Percentiles rank a stretch among this genome's conserved stretches.
These are phyloP conservation scores for Elongisporangium anandrum DNA, from an alignment of 352 stramenopile genomes.

Conservation along the genomic window DNA sequence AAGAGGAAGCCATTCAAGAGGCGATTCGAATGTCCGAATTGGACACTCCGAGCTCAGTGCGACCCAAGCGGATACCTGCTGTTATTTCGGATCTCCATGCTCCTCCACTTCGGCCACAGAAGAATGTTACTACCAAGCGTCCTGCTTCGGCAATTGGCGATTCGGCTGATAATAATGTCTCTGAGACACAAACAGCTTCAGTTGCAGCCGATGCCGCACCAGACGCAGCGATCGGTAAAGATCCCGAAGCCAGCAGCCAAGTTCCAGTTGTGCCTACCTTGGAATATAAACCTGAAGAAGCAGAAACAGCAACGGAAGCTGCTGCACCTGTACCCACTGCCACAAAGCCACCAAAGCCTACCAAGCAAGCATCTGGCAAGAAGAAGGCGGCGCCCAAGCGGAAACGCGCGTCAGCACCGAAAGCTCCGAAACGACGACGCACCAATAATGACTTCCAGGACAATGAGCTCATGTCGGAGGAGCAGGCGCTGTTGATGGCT, in stretches of 20 bases:
- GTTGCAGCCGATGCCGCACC: background rate
- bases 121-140: background rate
- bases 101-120: background rate
- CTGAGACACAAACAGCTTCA: background rate
- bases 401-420: background rate
- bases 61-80: constrained; percentile 6
- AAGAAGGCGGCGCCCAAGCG: background rate
- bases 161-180: background rate
- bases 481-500: constrained; percentile 31
- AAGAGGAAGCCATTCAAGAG: constrained; percentile 25
- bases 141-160: background rate
- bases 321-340: background rate
- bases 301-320: background rate
- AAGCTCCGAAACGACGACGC: background rate
- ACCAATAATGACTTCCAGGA: constrained; percentile 5
- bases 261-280: background rate
- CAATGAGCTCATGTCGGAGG: constrained; percentile 18
- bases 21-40: constrained; percentile 26
- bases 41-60: constrained; percentile 7
- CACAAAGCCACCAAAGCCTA: background rate
- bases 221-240: background rate
- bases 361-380: background rate
- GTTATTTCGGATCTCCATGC: background rate
- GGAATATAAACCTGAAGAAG: background rate
- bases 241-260: background rate